Conservation (phyloP, 176 grass and related monocot genomes). For the Oryza longistaminata region DNA sequence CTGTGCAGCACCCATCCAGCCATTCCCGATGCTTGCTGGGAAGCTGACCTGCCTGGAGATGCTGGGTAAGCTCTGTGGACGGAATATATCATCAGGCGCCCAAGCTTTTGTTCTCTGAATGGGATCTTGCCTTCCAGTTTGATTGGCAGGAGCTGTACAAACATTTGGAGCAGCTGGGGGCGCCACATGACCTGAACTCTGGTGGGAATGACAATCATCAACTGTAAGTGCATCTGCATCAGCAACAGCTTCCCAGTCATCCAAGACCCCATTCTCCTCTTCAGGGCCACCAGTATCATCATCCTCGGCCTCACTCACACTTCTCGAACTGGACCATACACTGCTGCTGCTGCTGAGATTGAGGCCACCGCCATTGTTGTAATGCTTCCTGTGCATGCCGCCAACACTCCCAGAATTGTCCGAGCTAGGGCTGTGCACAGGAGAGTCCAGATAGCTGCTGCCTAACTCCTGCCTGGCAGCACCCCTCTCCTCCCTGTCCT, state of each 20-base stretch:
- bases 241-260: constrained; percentile 97
- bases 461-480: constrained; percentile 26
- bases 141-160: constrained; percentile 3
- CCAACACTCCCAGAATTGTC: constrained; percentile 35
- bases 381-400: constrained; percentile 26
- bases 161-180: neutral
- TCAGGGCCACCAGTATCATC: constrained; percentile 53
- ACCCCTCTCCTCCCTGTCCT: constrained; percentile 31
- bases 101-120: constrained; percentile 65
- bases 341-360: constrained; percentile 80
- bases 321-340: constrained; percentile 67
- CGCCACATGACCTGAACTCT: constrained; percentile 19
- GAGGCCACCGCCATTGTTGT: constrained; percentile 30
- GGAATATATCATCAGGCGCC: constrained; percentile 74
- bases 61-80: constrained; percentile 81
- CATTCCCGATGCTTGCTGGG: constrained; percentile 47
- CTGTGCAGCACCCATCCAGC: constrained; percentile 34
- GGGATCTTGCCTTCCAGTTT: constrained; percentile 33
- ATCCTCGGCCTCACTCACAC: constrained; percentile 82
- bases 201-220: constrained; percentile 39
- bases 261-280: constrained; percentile 71
- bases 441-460: constrained; percentile 58
- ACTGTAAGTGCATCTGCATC: constrained; percentile 65
- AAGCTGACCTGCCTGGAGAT: constrained; percentile 84
- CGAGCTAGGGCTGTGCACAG: constrained; percentile 53